Evolutionary conservation across 768 basidiomycete genomes (phyloP), one percentile per base, ranked within the genome.

Genomic region (Lactifluus piperatus): DNA sequence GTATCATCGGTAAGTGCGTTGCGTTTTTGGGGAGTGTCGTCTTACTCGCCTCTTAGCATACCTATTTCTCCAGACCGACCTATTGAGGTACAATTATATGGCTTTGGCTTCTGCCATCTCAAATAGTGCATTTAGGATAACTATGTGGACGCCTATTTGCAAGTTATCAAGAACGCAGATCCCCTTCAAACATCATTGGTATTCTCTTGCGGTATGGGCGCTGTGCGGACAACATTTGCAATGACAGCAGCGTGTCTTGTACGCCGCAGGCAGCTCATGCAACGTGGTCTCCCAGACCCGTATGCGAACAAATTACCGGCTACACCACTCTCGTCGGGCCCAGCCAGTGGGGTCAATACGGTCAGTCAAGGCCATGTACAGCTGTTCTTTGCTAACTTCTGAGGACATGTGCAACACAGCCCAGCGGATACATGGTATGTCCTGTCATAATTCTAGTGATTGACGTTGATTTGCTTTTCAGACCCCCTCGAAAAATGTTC

Each of bases 201-300:
- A 4, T 97, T 98, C 70, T 93, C 89, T 50, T 97, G 95, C 69
- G 95, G 97, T 32, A 93, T 95, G 84, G 97, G 97, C 46, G 92
- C 91, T 2, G 94, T 97, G 1, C 81, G 95, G 20, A 94, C 94
- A 2, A 97, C 94, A 0, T 98, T 97, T 68, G 93, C 91, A 3
- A 98, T 98, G 97, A 81, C 86, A n/a, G 91, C 93, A 7, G 94
- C 95, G 0, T 83, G 85, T 57, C 77, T 99, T 36, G 78, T 97
- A 2, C 78, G 95, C 44, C 77, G 95, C 49, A 89, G 86, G 62
- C 81, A 83, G 65, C 68, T 84, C 34, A 68, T 86, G 5, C 65
- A 77, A 16, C 73, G 76, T 29, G 91, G 90, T 1, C 71, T 85
- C 48, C 77, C 79, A 4, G 95, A 97, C 68, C 92, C 94, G 0